Evolutionary conservation across 2,329 filamentous ascomycete genomes (phyloP).

Genomic region (Venturia oleaginea): DNA sequence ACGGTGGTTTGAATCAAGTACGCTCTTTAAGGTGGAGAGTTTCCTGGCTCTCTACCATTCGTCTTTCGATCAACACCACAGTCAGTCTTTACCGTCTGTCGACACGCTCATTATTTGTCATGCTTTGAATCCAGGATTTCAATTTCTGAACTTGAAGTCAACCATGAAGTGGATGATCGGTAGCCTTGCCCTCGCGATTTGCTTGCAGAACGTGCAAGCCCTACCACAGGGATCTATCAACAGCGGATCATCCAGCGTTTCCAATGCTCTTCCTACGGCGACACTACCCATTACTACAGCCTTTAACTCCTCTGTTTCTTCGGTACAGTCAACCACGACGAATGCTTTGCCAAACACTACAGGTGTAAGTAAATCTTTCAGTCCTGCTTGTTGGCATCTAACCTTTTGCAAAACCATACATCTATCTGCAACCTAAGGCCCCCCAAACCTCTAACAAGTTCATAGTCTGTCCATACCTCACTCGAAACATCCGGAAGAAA

Average conservation of each 20-base stretch:
- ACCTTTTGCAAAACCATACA: background rate
- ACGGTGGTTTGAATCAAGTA: background rate
- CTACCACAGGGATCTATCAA: slow-evolving; percentile 1
- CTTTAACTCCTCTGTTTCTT: slow-evolving; percentile 1
- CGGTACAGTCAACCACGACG: slow-evolving; percentile 12
- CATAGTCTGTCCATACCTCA: slow-evolving; percentile 8
- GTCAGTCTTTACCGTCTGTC: slow-evolving; percentile 3
- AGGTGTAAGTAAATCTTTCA: slow-evolving; percentile 9
- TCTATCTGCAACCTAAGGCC: background rate
- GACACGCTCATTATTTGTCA: background rate
- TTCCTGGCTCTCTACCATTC: background rate
- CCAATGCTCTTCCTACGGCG: slow-evolving; percentile 8
- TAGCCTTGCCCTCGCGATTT: background rate
- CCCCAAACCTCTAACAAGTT: background rate
- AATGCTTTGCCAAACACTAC: slow-evolving; percentile 9
- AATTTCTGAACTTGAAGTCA: background rate
- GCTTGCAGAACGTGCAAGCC: slow-evolving; percentile 1
- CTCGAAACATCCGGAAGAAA: slow-evolving; percentile 3
- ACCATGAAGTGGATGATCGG: background rate
- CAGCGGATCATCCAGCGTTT: background rate
- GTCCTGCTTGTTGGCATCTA: background rate
- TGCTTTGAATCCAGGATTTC: background rate
- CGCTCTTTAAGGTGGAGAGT: background rate
- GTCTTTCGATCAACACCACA: background rate
- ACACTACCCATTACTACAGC: slow-evolving; percentile 9